Evolutionary conservation across 2,329 filamentous ascomycete species (phyloP), one percentile per base, ranked within the genome.

Genomic region (Daldinia sp.): DNA sequence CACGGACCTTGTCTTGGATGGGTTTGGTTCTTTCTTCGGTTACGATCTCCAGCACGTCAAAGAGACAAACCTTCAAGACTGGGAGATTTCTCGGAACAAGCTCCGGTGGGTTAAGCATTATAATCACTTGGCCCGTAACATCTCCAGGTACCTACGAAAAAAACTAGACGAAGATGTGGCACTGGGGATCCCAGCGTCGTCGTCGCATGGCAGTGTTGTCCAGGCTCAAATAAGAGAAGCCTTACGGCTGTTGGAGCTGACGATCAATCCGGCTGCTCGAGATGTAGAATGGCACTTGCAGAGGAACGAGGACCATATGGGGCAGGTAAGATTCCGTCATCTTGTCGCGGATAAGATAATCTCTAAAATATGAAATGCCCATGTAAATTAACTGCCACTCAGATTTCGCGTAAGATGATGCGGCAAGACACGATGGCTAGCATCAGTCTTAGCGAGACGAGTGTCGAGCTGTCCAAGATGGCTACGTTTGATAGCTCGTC

Each of bases 401-500:
- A 64, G 61, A 29, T 56, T 6, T 30, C 61, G 4, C 55, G 56
- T n/a, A 30, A 4, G 21, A 7, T 57, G 11, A 57, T 60, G 52
- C 61, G 52, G 3, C 25, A 60, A 27, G 56, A 64, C 11, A 55
- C 62, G 5, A 32, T 25, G n/a, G 32, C 57, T 2, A 51, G 56
- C 27, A 51, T 52, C 11, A 39, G 45, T 45, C 8, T 50, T 32
- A 39, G 43, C 11, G 21, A 15, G 13, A 19, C 35, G 2, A 29
- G 47, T 21, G 55, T 64, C 30, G 52, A 61, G 39, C 35, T 68
- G 8, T 45, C 66, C 5, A 57, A 34, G 41, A 58, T 51, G 25
- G 45, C 66, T 2, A 58, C 50, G 45, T 35, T 29, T 2, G 61
- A 68, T 5, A 63, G 59, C 25, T 62, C 61, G 27, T 56, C 55